Evolutionary conservation across 225 moss, liverwort and hornwort genomes (phyloP).

Genomic region (Straminergon stramineum): DNA sequence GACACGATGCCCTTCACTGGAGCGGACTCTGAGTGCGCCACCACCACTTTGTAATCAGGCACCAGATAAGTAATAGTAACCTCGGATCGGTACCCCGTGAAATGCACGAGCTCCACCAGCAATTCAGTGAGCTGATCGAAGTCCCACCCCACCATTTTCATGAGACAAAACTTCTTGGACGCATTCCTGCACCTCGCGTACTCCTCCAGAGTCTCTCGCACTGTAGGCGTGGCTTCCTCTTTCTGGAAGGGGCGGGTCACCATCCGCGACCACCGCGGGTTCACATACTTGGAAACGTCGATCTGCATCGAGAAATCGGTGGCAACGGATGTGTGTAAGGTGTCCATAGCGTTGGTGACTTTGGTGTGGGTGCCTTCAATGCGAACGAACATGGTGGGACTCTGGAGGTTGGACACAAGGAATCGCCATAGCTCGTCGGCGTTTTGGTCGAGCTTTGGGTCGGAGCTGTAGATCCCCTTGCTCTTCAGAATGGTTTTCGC

Average conservation of each 20-base stretch:
- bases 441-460: neutral
- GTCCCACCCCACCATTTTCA: neutral
- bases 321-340: neutral
- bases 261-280: neutral
- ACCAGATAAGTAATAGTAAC: neutral
- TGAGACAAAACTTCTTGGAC: neutral
- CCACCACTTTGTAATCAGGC: neutral
- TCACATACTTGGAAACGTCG: neutral
- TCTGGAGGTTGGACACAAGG: neutral
- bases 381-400: neutral
- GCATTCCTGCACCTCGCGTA: neutral
- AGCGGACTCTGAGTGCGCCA: neutral
- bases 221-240: neutral
- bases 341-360: neutral
- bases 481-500: neutral
- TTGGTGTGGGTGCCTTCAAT: neutral
- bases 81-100: neutral
- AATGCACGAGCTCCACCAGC: neutral
- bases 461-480: neutral
- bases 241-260: neutral
- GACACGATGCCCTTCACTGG: neutral
- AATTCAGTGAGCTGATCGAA: neutral
- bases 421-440: neutral
- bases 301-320: neutral
- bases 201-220: neutral